Base-by-base conservation (phyloP, 345 rosid species). In the Gossypium longicalyx region DNA sequence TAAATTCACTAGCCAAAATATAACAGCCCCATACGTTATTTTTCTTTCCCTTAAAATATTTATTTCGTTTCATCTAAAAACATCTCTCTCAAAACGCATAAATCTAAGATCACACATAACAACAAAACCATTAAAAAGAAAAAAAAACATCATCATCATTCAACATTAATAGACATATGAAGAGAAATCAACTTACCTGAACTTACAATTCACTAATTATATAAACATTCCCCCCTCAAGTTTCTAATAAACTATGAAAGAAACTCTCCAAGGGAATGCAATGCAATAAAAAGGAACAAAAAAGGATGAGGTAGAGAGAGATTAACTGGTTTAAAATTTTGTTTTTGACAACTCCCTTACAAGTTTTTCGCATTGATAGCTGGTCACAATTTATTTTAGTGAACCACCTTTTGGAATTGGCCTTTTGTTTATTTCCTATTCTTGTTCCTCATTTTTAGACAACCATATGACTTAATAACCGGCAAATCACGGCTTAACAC, bases 141-240 rank as follows among this genome's bases (percentile, higher is more conserved):
- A 3, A 58, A 13, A 27, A 72, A 65, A 29, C 22, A 57, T 22
- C 19, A 54, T 1, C 17, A 27, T 4, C 29, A 29, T 34, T 34
- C 38, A 34, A 34, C 49, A 41, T 20, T 58, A 58, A 2, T 11
- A 58, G 23, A 10, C 29, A 9, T 10, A 12, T 59, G 6, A 72
- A 34, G 2, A n/a, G 7, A 47, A 11, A 2, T 23, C 15, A 70
- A 19, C 71, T 6, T 67, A 67, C 71, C 71, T 47, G 19, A 77
- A 59, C 16, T 59, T 56, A 19, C 60, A 20, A 56, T 53, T 45
- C 12, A 57, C 67, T 23, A 2, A 59, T 9, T 54, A 74, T 15
- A 19, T 15, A 23, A 74, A 65, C 84, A 80, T 83, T 77, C 85
- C 86, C 74, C 25, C 27, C 47, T 74, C 73, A 59, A 86, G 85